A percentile compares a stretch with the other conserved stretches of the same genome.
phyloP scores from a whole-genome alignment of 78 protist genomes.

The Capsaspora owczarzaki region DNA sequence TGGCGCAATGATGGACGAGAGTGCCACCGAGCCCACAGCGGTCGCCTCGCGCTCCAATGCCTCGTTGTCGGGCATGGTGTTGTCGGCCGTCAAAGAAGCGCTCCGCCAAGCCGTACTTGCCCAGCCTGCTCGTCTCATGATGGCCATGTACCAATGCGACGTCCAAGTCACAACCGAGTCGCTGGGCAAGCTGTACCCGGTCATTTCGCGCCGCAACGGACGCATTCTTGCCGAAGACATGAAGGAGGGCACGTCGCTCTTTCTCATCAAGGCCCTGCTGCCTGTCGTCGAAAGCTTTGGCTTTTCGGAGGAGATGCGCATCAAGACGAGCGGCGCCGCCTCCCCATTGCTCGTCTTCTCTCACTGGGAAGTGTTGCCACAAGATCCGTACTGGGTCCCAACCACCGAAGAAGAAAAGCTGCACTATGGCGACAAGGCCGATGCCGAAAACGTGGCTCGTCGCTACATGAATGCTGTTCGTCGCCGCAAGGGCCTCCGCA shows the following conservation, averaged over 20 bases:
- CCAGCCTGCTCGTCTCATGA: constrained; percentile 63
- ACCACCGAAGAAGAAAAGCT: constrained; percentile 70
- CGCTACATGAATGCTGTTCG: constrained; percentile 65
- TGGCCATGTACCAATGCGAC: constrained; percentile 78
- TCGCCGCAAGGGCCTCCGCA: constrained; percentile 78
- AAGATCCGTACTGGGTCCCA: constrained; percentile 82
- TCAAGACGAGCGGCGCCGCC: constrained; percentile 83
- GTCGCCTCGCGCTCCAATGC: not conserved
- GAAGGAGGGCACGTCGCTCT: constrained; percentile 73
- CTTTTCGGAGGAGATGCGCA: constrained; percentile 69
- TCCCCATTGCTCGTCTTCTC: constrained; percentile 58
- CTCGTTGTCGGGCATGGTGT: constrained; percentile 62
- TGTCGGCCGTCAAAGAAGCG: constrained; percentile 65
- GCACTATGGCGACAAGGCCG: constrained; percentile 71
- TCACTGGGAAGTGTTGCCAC: constrained; percentile 36
- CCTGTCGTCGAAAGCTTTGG: constrained; percentile 91
- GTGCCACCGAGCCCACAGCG: not conserved
- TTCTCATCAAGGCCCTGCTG: constrained; percentile 61
- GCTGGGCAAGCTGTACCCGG: constrained; percentile 84
- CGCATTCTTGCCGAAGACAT: constrained; percentile 65
- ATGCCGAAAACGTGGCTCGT: constrained; percentile 63
- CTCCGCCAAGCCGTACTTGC: constrained; percentile 58
- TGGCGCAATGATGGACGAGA: not conserved
- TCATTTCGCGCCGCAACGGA: constrained; percentile 70
- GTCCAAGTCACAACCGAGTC: constrained; percentile 46